Conservation (phyloP, 495 filamentous ascomycete species). For the Daldinia vernicosa region DNA sequence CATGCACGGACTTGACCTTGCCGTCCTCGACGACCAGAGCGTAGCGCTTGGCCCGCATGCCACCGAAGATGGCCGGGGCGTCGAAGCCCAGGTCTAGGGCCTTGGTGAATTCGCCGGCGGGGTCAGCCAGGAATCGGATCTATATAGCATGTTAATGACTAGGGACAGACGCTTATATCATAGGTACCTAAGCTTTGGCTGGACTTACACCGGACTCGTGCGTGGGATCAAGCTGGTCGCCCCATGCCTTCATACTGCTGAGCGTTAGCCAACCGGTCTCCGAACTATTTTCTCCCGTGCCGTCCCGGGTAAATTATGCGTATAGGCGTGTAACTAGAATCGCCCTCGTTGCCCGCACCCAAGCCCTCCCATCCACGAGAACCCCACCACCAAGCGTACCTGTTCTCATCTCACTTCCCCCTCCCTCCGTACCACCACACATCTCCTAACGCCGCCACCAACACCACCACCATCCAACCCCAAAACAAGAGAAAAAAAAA, state of each 20-base stretch:
- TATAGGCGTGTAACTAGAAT: neutral
- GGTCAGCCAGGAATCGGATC: slow-evolving; percentile 92
- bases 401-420: neutral
- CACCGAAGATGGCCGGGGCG: slow-evolving; percentile 83
- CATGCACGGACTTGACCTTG: slow-evolving; percentile 75
- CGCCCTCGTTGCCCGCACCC: neutral
- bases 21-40: slow-evolving; percentile 80
- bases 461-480: neutral
- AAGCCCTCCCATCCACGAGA: neutral
- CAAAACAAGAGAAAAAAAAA: slow-evolving; percentile 5
- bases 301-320: neutral
- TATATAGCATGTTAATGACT: slow-evolving; percentile 22
- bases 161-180: neutral
- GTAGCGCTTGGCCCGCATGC: slow-evolving; percentile 87
- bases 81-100: slow-evolving; percentile 88
- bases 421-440: neutral
- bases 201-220: slow-evolving; percentile 76
- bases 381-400: neutral
- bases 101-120: slow-evolving; percentile 81
- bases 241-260: slow-evolving; percentile 87
- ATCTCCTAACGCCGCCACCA: neutral
- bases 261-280: neutral
- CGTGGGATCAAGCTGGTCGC: slow-evolving; percentile 72
- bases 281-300: neutral
- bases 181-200: neutral